Evolutionary conservation across 2,329 filamentous ascomycete genomes (phyloP), one percentile per base, ranked within the genome.

Genomic region (Aschersonia sp.): DNA sequence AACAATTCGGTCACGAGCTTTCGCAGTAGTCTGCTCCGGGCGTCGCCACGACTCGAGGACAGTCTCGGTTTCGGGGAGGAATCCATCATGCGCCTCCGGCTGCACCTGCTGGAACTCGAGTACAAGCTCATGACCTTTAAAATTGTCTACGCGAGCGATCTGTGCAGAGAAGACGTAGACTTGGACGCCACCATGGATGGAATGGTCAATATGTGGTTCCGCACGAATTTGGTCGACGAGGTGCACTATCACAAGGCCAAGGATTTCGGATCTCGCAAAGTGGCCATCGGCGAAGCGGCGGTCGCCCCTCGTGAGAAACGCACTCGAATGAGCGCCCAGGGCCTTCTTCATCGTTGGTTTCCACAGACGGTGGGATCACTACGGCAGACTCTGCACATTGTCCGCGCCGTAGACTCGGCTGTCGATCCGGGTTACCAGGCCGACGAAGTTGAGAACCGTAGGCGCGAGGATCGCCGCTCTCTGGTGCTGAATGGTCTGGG

Each of bases 31-130:
- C 44, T 52, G 53, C 52, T 49, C 46, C 51, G 54, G 30, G 47
- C 55, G n/a, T 50, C 55, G 5, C 54, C 55, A 29, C 52, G 53
- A 9, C 48, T 58, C 30, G 54, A 51, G 29, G 58, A 57, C 31
- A 51, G 52, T 30, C 48, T 56, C 28, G 48, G 53, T 9, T 5
- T 53, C 4, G 47, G 47, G 7, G 54, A 59, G 20, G 56, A 57
- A 44, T 56, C 57, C 6, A 51, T 58, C 30, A 55, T 60, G 50
- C 53, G 55, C 5, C 55, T 60, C 45, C 51, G 53, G 41, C 53
- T 60, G 31, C 57, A 60, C 43, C 53, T 59, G 2, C 48, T 60
- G 42, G 57, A 60, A 48, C 52, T 60, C n/a, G 58, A 60, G 44
- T 59, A 54, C 52, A 60, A 60, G 53, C 54, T 60, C 32, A 51